These are phyloP conservation scores for Acorus calamus DNA, from an alignment of 106 monocot species.

Conservation along the genomic window DNA sequence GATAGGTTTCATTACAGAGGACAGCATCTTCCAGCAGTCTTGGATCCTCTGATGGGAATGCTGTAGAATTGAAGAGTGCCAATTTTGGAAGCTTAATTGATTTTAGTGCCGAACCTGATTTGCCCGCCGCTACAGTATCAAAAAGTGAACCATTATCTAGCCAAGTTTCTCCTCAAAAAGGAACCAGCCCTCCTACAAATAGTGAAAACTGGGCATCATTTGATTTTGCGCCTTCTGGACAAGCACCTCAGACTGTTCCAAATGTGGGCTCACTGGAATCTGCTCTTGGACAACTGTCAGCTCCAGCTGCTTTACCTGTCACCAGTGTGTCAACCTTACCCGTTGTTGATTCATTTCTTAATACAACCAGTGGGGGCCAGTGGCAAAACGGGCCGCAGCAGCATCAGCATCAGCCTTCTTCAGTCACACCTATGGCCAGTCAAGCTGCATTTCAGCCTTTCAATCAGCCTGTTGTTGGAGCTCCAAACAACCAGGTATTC, in stretches of 20 bases:
- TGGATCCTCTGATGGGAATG: constrained; percentile 32
- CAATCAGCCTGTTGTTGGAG: constrained; percentile 19
- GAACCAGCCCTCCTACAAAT: constrained; percentile 8
- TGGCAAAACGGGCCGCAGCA: constrained; percentile 17
- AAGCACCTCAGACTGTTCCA: constrained; percentile 23
- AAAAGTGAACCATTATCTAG: neutral
- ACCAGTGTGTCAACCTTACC: constrained; percentile 16
- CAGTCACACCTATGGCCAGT: constrained; percentile 7
- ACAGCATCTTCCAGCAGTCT: constrained; percentile 49
- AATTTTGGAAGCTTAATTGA: constrained; percentile 67
- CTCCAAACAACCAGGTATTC: constrained; percentile 36
- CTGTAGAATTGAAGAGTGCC: constrained; percentile 40
- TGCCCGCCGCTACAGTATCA: constrained; percentile 19
- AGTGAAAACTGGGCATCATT: constrained; percentile 65
- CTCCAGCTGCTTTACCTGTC: constrained; percentile 18
- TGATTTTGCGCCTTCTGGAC: constrained; percentile 25
- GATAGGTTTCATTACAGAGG: constrained; percentile 28
- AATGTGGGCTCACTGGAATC: constrained; percentile 31
- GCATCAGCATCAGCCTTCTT: constrained; percentile 23
- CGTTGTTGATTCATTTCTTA: constrained; percentile 12
- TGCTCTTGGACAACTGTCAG: constrained; percentile 30
- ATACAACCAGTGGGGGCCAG: constrained; percentile 10
- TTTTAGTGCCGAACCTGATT: constrained; percentile 59
- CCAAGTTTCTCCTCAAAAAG: constrained; percentile 19
- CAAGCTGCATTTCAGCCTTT: constrained; percentile 12